A percentile compares a stretch with the other conserved stretches of the same genome.
phyloP scores from a whole-genome alignment of 257 asterid genomes.

The Plectranthus barbatus region DNA sequence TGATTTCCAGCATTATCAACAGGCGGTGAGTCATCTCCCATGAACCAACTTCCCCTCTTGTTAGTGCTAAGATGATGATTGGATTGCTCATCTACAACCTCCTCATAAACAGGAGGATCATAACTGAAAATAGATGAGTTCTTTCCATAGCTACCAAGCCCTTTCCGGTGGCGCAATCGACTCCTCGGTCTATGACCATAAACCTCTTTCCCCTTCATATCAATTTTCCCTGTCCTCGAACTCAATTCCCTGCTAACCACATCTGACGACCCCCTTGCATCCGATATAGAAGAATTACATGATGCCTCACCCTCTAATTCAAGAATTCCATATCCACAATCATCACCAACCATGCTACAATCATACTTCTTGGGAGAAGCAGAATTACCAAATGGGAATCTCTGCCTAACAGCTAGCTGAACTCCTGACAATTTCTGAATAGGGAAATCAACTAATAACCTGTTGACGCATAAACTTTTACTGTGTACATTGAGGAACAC shows the following conservation, averaged over 20 bases:
- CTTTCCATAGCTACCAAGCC: conserved; percentile 31
- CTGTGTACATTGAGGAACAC: conserved; percentile 26
- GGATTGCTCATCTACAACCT: conserved; percentile 13
- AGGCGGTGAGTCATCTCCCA: conserved; percentile 12
- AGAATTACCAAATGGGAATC: conserved; percentile 48
- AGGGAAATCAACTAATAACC: conserved; percentile 56
- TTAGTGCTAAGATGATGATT: conserved; percentile 18
- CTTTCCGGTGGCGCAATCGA: conserved; percentile 36
- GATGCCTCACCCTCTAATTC: conserved; percentile 60
- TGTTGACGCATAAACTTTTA: conserved; percentile 38
- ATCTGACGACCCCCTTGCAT: conserved; percentile 28
- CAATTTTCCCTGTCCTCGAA: conserved; percentile 32
- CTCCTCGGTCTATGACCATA: conserved; percentile 37
- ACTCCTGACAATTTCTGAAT: conserved; percentile 49
- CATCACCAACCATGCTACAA: conserved; percentile 8
- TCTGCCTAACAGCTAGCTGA: conserved; percentile 43
- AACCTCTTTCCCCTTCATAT: conserved; percentile 58
- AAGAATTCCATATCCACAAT: conserved; percentile 31
- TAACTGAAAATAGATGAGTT: conserved; percentile 31
- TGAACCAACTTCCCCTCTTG: conserved; percentile 21
- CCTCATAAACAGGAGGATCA: conserved; percentile 30
- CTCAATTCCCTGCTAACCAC: conserved; percentile 17
- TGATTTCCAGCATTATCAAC: conserved; percentile 25
- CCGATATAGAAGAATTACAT: conserved; percentile 49
- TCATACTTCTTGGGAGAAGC: conserved; percentile 15